Conservation (phyloP, 2,329 filamentous ascomycete species). For the Teratosphaeria epicoccoides region DNA sequence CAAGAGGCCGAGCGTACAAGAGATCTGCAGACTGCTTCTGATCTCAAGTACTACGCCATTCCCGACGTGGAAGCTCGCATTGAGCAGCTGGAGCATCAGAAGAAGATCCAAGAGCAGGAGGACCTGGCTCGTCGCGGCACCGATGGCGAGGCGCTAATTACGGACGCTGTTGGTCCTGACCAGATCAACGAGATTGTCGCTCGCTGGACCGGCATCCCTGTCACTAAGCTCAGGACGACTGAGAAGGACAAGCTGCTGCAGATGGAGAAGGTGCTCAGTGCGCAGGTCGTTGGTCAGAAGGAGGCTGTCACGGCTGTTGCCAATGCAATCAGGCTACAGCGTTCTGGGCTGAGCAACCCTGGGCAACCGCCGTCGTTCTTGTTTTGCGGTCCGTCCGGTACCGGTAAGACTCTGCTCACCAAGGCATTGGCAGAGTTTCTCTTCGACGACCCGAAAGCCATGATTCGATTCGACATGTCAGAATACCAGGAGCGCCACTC, state of each 20-base stretch:
- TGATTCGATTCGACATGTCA: constrained; percentile 99
- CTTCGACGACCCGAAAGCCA: constrained; percentile 91
- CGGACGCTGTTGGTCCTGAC: constrained; percentile 88
- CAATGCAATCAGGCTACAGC: constrained; percentile 89
- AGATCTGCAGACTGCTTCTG: constrained; percentile 77
- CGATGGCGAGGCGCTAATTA: constrained; percentile 62
- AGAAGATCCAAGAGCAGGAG: constrained; percentile 69
- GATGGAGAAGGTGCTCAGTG: constrained; percentile 80
- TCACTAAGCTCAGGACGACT: constrained; percentile 83
- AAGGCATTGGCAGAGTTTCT: constrained; percentile 96
- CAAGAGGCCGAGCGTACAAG: constrained; percentile 85
- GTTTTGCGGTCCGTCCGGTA: constrained; percentile 96
- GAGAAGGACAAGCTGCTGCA: constrained; percentile 98
- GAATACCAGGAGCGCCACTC: constrained; percentile 98
- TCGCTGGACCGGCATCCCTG: constrained; percentile 95
- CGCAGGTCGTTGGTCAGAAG: constrained; percentile 83
- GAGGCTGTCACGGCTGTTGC: constrained; percentile 89
- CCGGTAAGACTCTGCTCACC: constrained; percentile 92
- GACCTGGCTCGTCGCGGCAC: constrained; percentile 44
- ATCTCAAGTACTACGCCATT: constrained; percentile 94
- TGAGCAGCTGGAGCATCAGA: constrained; percentile 65
- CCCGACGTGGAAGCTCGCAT: constrained; percentile 80
- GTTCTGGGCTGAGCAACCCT: constrained; percentile 87
- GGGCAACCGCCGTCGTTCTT: constrained; percentile 97
- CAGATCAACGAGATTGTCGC: constrained; percentile 99